A percentile compares a stretch with the other conserved stretches of the same genome.
These are phyloP conservation scores for Lumnitzera littorea DNA, from an alignment of 345 rosid species.

Conservation along the genomic window DNA sequence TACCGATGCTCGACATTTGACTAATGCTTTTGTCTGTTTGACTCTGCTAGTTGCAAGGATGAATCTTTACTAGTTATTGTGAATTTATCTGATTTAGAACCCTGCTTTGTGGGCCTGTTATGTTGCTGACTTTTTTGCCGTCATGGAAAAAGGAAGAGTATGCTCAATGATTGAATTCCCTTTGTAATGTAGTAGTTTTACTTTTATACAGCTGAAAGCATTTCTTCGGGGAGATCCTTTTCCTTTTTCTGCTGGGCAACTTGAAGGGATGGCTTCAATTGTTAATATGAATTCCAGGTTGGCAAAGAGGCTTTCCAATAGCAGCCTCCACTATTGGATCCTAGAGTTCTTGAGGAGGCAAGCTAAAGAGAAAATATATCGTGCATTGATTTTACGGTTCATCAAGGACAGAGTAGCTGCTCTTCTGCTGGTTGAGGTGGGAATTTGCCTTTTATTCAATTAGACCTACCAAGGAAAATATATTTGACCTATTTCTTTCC, in stretches of 20 bases:
- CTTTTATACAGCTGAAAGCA: slow-evolving; percentile 58
- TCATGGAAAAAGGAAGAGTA: too few species aligned
- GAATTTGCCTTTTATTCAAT: slow-evolving; percentile 1
- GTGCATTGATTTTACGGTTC: slow-evolving; percentile 70
- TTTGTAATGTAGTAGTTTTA: neutral
- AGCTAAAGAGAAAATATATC: slow-evolving; percentile 58
- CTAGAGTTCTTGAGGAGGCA: slow-evolving; percentile 75
- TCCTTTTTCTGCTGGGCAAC: slow-evolving; percentile 81
- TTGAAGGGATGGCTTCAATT: slow-evolving; percentile 75
- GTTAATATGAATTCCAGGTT: slow-evolving; percentile 55
- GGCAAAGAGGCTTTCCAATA: slow-evolving; percentile 52
- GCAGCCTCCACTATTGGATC: slow-evolving; percentile 83
- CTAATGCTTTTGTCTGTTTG: too few species aligned
- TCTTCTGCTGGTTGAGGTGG: slow-evolving; percentile 70
- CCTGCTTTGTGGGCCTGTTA: too few species aligned
- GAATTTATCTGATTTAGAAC: too few species aligned
- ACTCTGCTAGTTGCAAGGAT: too few species aligned
- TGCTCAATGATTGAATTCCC: neutral
- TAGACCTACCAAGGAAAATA: neutral
- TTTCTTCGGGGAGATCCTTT: slow-evolving; percentile 72
- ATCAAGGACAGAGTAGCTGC: slow-evolving; percentile 79
- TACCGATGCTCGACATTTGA: too few species aligned
- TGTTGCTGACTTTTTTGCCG: too few species aligned
- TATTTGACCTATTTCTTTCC: neutral
- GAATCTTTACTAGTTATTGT: too few species aligned